These are phyloP conservation scores for Hanseniaspora pseudoguilliermondii DNA, from an alignment of 805 yeast genomes.

Conservation along the genomic window DNA sequence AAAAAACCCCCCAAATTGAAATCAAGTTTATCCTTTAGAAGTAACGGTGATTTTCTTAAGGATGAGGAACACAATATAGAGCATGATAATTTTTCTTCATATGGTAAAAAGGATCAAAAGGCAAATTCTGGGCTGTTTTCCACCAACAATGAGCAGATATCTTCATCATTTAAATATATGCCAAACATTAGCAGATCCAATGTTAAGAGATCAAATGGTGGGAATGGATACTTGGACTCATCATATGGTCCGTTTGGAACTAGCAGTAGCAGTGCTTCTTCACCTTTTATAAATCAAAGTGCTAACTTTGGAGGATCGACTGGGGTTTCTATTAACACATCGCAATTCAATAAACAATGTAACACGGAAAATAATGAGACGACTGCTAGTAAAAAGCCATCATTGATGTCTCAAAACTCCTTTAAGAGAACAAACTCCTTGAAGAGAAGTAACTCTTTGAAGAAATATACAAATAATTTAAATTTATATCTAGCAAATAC, in stretches of 20 bases:
- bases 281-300: constrained; percentile 1
- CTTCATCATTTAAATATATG: background rate
- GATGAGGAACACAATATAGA: background rate
- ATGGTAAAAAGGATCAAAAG: background rate
- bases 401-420: background rate
- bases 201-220: background rate
- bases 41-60: background rate
- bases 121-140: background rate
- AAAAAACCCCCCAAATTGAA: background rate
- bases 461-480: constrained; percentile 5
- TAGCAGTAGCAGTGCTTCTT: background rate
- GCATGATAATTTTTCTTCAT: background rate
- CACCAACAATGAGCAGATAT: background rate
- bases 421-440: constrained; percentile 4
- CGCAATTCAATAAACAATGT: constrained; percentile 1
- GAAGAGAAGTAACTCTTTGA: constrained; percentile 8
- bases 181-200: background rate
- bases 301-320: background rate
- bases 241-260: background rate
- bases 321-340: background rate
- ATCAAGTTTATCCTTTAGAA: background rate
- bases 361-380: background rate
- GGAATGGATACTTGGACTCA: background rate
- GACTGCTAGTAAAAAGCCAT: background rate
- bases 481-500: background rate